A percentile compares a stretch with the other conserved stretches of the same genome.
Conservation (phyloP, 2,329 filamentous ascomycete species). For the Colletotrichum brevisporum region DNA sequence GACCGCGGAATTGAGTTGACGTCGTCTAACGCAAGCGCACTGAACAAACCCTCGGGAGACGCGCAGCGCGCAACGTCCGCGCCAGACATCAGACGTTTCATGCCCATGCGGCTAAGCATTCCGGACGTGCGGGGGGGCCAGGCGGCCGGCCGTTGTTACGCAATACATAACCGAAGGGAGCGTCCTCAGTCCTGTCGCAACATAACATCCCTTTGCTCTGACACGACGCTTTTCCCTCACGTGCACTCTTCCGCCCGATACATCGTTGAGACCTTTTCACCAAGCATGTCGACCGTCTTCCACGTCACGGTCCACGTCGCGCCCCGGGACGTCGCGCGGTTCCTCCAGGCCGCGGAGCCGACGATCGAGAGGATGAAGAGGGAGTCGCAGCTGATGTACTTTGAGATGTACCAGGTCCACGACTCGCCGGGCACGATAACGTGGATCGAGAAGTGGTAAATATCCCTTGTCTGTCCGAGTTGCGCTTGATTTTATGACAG, state of each 20-base stretch:
- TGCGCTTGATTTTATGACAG: fast-evolving
- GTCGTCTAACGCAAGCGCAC: not conserved
- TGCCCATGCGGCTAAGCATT: slow-evolving; percentile 8
- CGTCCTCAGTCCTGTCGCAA: too few relatives aligned
- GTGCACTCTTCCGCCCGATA: not conserved
- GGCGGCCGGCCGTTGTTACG: slow-evolving; percentile 13
- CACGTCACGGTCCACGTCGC: slow-evolving; percentile 34
- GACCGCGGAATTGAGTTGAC: not conserved
- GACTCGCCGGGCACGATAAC: slow-evolving; percentile 35
- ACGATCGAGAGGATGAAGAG: slow-evolving; percentile 35
- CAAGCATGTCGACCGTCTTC: slow-evolving; percentile 34
- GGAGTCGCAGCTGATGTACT: slow-evolving; percentile 33
- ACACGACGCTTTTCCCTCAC: not conserved
- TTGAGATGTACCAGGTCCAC: slow-evolving; percentile 37
- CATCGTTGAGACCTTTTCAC: not conserved
- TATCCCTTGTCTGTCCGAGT: fast-evolving
- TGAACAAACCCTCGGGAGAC: not conserved
- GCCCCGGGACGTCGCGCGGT: slow-evolving; percentile 30
- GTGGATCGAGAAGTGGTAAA: slow-evolving; percentile 38
- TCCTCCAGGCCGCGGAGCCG: slow-evolving; percentile 23
- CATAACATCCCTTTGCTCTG: too few relatives aligned
- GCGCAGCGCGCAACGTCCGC: too few relatives aligned
- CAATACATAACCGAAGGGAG: not conserved
- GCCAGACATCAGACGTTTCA: slow-evolving; percentile 38
- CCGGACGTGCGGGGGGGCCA: slow-evolving; percentile 18